phyloP scores from a whole-genome alignment of 768 basidiomycete species.

The Lactifluus hygrophoroides region DNA sequence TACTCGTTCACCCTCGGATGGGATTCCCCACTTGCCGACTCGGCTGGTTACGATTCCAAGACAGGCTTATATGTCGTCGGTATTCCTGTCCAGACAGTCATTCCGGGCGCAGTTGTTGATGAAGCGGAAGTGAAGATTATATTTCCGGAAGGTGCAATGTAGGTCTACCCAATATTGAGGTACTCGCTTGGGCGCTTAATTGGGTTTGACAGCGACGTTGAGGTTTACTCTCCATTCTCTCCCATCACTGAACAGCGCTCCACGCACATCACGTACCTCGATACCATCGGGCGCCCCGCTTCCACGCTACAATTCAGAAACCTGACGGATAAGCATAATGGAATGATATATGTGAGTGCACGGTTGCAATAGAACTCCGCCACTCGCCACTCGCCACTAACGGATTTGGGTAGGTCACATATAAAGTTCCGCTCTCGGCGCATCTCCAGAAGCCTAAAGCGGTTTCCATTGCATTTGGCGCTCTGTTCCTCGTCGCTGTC shows the following conservation, averaged over 20 bases:
- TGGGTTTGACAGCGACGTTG: constrained; percentile 54
- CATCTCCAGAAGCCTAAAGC: constrained; percentile 81
- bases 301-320: constrained; percentile 65
- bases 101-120: constrained; percentile 75
- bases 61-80: constrained; percentile 63
- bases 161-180: constrained; percentile 30
- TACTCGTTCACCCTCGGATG: constrained; percentile 92
- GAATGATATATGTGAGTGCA: constrained; percentile 69
- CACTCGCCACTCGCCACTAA: not conserved
- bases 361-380: too few species aligned
- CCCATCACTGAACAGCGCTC: constrained; percentile 50
- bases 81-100: constrained; percentile 77
- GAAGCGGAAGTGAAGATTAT: constrained; percentile 72
- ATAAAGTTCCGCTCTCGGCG: constrained; percentile 72
- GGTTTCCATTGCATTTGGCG: constrained; percentile 62
- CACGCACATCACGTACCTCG: constrained; percentile 83
- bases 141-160: constrained; percentile 95
- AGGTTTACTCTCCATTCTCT: constrained; percentile 70
- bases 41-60: constrained; percentile 52
- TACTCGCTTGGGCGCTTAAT: constrained; percentile 9
- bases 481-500: constrained; percentile 48
- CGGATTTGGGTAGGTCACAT: constrained; percentile 58
- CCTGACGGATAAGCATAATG: constrained; percentile 72
- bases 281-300: constrained; percentile 80
- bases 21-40: constrained; percentile 78